Evolutionary conservation across 805 yeast genomes (phyloP), one percentile per base, ranked within the genome.

Genomic region (Saccharomycopsis oosterbeekiorum): DNA sequence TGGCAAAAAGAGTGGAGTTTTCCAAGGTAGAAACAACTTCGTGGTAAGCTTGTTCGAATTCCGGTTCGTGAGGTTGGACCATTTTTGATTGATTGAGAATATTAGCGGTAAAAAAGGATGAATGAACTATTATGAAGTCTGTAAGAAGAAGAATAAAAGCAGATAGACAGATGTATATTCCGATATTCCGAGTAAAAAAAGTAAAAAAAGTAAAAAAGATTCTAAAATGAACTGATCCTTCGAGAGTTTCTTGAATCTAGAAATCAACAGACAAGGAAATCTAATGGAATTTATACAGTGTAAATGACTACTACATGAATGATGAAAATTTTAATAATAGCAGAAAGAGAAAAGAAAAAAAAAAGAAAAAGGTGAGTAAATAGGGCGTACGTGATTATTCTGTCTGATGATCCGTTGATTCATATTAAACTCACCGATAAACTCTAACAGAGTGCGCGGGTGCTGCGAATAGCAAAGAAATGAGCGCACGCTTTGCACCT

Each of bases 41-140:
- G 78, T 88, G 82, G 85, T 88, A 90, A 70, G 99, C 99, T 84
- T 93, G 99, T 78, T 92, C 92, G 80, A 93, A 93, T 85, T 93
- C 99, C 69, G 99, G 98, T 82, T 93, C 98, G 78, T 82, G 80
- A 68, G 96, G 65, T 58, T 62, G 65, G 63, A 62, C 65, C 66
- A 64, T 64, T 55, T 34, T 63, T 9, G 12, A 6, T 43, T n/a
- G 2, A 21, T 43, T 19, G 17, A 43, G 51, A n/a, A 21, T 15
- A 47, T 11, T 21, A 24, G 6, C 34, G 34, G 34, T 29, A 47
- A 24, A 21, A 47, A 47, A 42, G 21, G n/a, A 47, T n/a, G 21
- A 9, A 24, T 8, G 21, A 47, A 47, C n/a, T 47, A 47, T 4
- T 47, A 15, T 15, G 4, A 26, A 29, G 3, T 29, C 34, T 3